phyloP scores from a whole-genome alignment of 495 filamentous ascomycete genomes.

The Penicillium crystallinum region DNA sequence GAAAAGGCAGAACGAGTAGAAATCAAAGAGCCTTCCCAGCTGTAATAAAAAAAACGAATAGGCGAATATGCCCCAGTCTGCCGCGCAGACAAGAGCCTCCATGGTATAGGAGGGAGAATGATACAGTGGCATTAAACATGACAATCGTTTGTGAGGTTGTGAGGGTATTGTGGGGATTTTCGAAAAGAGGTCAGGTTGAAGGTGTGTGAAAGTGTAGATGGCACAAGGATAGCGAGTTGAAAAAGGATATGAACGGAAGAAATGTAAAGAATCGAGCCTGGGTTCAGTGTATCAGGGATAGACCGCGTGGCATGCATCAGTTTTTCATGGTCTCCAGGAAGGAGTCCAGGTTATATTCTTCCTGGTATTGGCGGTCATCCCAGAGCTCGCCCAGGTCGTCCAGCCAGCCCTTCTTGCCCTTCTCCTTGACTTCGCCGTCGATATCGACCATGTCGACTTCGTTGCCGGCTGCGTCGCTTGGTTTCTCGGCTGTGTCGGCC shows the following conservation, averaged over 20 bases:
- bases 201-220: not conserved
- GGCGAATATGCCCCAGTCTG: slow-evolving; percentile 3
- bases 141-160: not conserved
- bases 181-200: not conserved
- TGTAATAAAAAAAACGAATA: not conserved
- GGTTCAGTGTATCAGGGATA: not conserved
- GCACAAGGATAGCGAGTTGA: not conserved
- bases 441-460: slow-evolving; percentile 94
- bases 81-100: slow-evolving; percentile 6
- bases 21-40: slow-evolving; percentile 2
- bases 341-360: slow-evolving; percentile 90
- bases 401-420: slow-evolving; percentile 91
- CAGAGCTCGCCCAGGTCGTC: slow-evolving; percentile 94
- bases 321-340: slow-evolving; percentile 86
- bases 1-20: slow-evolving; percentile 1
- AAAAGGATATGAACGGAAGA: not conserved
- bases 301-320: slow-evolving; percentile 21
- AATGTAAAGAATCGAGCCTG: not conserved
- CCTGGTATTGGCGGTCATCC: slow-evolving; percentile 94
- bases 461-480: slow-evolving; percentile 47
- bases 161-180: not conserved
- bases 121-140: slow-evolving; percentile 11
- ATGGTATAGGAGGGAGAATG: slow-evolving; percentile 3
- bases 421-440: slow-evolving; percentile 87
- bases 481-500: slow-evolving; percentile 61